A percentile compares a stretch with the other conserved stretches of the same genome.
Evolutionary conservation across 306 rosid species (phyloP).

Genomic region (Adenanthera pavonina): DNA sequence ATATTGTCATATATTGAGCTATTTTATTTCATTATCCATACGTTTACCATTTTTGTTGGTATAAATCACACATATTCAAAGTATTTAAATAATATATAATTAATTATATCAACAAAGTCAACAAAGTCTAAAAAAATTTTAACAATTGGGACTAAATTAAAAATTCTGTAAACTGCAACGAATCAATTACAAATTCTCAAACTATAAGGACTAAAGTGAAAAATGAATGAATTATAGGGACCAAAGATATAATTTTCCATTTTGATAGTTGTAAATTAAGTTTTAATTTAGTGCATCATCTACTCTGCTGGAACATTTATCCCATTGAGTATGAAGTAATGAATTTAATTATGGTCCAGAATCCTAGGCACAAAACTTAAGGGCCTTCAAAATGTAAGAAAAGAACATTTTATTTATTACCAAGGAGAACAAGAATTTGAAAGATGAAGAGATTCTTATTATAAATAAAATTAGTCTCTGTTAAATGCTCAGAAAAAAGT

Average conservation of each 20-base stretch:
- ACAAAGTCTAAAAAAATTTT: neutral
- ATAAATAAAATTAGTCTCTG: neutral
- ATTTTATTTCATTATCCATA: too few species aligned
- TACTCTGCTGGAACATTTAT: slow-evolving; percentile 7
- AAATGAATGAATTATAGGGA: neutral
- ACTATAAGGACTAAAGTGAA: neutral
- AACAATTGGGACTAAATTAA: neutral
- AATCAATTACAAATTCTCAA: too few species aligned
- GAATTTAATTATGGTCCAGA: neutral
- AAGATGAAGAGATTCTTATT: neutral
- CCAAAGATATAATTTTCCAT: neutral
- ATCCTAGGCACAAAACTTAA: neutral
- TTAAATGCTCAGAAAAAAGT: too few species aligned
- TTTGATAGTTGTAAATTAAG: slow-evolving; percentile 15
- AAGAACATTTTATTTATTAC: neutral
- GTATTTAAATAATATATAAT: neutral
- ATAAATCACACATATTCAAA: neutral
- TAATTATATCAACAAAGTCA: too few species aligned
- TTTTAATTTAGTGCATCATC: slow-evolving; percentile 4
- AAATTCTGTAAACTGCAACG: neutral
- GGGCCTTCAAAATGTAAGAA: slow-evolving; percentile 3
- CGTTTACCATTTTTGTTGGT: neutral
- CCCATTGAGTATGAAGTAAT: neutral
- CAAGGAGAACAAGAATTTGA: neutral
- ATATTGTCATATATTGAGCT: too few species aligned